phyloP scores from a whole-genome alignment of 495 filamentous ascomycete genomes.

The Penicillium pulvis region DNA sequence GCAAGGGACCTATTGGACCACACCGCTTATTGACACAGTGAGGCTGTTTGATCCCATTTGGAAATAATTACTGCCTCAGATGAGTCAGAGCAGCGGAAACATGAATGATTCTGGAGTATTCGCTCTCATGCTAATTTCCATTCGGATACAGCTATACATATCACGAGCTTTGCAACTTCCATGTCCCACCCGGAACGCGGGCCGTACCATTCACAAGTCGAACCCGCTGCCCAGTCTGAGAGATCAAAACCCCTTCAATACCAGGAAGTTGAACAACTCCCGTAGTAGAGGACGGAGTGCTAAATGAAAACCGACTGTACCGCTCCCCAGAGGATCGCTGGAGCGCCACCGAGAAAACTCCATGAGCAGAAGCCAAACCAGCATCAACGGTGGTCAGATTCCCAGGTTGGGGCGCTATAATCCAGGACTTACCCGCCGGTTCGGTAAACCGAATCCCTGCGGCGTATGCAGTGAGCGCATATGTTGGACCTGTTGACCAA shows the following conservation, averaged over 20 bases:
- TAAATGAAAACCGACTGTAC: slow-evolving; percentile 18
- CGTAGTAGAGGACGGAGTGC: slow-evolving; percentile 13
- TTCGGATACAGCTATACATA: not conserved
- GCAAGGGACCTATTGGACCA: not conserved
- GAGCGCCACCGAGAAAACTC: slow-evolving; percentile 4
- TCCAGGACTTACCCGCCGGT: slow-evolving; percentile 48
- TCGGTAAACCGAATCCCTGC: slow-evolving; percentile 51
- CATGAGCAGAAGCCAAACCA: slow-evolving; percentile 44
- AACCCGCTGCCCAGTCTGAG: slow-evolving; percentile 10
- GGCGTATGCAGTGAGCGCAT: slow-evolving; percentile 47
- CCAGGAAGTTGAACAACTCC: slow-evolving; percentile 21
- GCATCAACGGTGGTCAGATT: slow-evolving; percentile 50
- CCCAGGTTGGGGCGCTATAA: slow-evolving; percentile 48
- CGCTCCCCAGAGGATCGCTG: not conserved
- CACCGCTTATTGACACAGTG: not conserved
- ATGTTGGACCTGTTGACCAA: slow-evolving; percentile 60
- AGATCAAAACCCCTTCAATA: slow-evolving; percentile 12
- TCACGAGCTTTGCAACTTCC: slow-evolving; percentile 13
- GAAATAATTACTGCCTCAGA: not conserved
- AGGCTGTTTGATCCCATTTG: not conserved
- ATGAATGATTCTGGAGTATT: not conserved
- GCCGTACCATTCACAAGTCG: slow-evolving; percentile 14
- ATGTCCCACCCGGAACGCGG: slow-evolving; percentile 17
- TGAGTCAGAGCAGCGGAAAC: not conserved
- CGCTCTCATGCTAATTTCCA: not conserved